Base-by-base conservation (phyloP, 176 grass and related monocot species). In the Elymus sibiricus region DNA sequence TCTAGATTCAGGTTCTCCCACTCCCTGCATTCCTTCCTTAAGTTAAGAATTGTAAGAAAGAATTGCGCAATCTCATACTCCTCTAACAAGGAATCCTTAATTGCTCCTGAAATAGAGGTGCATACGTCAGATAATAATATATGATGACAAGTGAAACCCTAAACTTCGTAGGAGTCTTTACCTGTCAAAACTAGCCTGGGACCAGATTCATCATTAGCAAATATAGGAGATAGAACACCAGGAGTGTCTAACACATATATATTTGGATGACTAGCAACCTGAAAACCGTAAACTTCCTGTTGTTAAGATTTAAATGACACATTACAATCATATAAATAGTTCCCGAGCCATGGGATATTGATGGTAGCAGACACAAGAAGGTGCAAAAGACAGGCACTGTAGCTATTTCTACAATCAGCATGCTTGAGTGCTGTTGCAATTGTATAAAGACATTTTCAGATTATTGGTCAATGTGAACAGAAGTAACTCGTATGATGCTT, bases 251-350 rank as follows among this genome's bases (percentile, higher is more conserved):
- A 83, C 74, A 92, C 78, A 71, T 92, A 97, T 77, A 94, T 92
- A 86, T 94, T 97, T 2, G 92, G 92, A 92, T 91, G 95, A 42
- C 88, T 94, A 63, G 86, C 90, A 66, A 97, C 89, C 95, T 94
- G 89, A 49, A 85, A 85, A 82, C 46, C 4, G 76, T 29, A 25
- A 81, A 77, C 26, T 7, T 11, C 59, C 49, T 72, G 11, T 59
- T 78, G 76, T 64, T 64, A 72, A 82, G 39, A 83, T 74, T 37
- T 21, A 84, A 46, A 74, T 75, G 44, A 26, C 60, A 76, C 78
- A 66, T 67, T 32, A 80, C n/a, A 47, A 67, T 59, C 67, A 84
- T 38, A 83, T 35, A 64, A 13, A 19, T 7, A 55, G 35, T 60
- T 74, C 22, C 9, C 14, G 1, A 47, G 24, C 43, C 25, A 86